Percentiles rank a stretch among this genome's conserved stretches.
phyloP scores from a whole-genome alignment of 2,329 filamentous ascomycete species.

The Verticillium longisporum region DNA sequence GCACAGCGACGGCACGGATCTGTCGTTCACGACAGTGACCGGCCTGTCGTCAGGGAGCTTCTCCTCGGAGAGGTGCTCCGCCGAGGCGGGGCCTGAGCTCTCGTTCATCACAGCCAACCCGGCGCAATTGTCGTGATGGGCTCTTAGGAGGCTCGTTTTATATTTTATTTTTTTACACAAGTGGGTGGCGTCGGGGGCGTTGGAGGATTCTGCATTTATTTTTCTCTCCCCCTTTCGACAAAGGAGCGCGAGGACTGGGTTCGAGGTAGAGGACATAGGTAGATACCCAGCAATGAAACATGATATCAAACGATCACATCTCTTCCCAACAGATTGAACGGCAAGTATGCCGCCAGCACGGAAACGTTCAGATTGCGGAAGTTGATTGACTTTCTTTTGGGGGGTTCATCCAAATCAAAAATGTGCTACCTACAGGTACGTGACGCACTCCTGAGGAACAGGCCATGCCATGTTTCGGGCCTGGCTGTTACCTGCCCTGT shows the following conservation, averaged over 20 bases:
- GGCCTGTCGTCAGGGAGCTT: background rate
- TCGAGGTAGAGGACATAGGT: background rate
- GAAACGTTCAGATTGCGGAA: too few species aligned
- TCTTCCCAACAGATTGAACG: too few species aligned
- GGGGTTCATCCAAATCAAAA: background rate
- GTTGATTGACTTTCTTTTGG: too few species aligned
- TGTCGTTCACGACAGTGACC: background rate
- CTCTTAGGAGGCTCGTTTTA: background rate
- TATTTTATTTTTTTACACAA: background rate
- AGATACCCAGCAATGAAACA: background rate
- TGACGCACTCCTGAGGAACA: background rate
- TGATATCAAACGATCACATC: background rate
- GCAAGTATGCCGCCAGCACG: too few species aligned
- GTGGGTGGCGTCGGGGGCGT: background rate
- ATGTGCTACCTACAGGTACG: background rate
- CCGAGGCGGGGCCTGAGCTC: background rate
- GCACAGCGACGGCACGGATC: background rate
- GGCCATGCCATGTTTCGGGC: background rate
- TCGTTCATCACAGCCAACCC: background rate
- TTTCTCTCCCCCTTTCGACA: background rate
- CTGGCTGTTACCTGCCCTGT: background rate
- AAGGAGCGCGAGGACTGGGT: background rate
- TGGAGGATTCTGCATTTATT: background rate
- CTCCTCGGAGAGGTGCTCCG: background rate
- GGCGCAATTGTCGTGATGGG: background rate